Conservation (phyloP, 257 asterid species). For the Nicotiana attenuata region DNA sequence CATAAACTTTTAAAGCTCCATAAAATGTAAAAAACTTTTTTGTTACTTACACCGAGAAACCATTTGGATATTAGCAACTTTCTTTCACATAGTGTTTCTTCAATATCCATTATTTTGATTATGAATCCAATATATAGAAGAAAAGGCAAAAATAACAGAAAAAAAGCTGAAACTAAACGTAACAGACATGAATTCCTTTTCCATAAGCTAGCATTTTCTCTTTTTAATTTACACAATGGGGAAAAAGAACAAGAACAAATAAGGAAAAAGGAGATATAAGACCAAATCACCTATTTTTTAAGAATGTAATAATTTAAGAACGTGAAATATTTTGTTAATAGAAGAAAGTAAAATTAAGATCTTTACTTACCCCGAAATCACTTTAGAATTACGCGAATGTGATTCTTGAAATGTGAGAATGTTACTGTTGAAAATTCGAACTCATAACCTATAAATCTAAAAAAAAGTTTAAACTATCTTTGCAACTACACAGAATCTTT, state of each 20-base stretch:
- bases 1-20: conserved; percentile 6
- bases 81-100: not conserved
- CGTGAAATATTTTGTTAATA: too few species aligned
- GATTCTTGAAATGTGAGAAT: too few species aligned
- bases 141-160: conserved; percentile 2
- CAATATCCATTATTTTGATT: not conserved
- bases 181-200: conserved; percentile 8
- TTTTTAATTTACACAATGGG: not conserved
- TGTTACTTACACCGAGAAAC: not conserved
- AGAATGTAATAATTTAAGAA: too few species aligned
- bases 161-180: conserved; percentile 1
- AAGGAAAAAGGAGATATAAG: not conserved
- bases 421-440: too few species aligned
- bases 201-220: not conserved
- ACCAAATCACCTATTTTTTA: not conserved
- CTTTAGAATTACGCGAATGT: not conserved
- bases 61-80: conserved; percentile 5
- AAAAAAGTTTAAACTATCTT: too few species aligned
- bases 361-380: not conserved
- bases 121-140: not conserved
- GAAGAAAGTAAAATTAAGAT: not conserved
- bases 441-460: not conserved
- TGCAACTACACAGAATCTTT: too few species aligned
- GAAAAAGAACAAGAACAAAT: not conserved
- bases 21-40: not conserved